Percentiles rank a stretch among this genome's conserved stretches.
Conservation (phyloP, 2,329 filamentous ascomycete species). For the Endothia cerciana region DNA sequence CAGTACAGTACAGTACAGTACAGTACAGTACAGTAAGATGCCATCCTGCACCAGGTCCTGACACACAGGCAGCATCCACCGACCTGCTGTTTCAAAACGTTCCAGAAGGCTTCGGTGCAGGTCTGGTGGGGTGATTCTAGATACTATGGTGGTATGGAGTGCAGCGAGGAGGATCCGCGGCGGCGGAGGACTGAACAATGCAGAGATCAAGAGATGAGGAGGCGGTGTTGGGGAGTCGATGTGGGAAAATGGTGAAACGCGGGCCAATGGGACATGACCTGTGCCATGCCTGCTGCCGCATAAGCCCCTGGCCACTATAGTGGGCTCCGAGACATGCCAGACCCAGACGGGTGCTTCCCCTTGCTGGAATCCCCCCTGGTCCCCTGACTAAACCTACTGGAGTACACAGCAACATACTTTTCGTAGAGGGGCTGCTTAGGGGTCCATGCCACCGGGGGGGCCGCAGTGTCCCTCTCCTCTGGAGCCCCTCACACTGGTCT, state of each 20-base stretch:
- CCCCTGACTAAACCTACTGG: conserved; percentile 5
- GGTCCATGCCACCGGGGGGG: neutral
- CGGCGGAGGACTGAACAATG: neutral
- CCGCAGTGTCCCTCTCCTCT: neutral
- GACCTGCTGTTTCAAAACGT: conserved; percentile 15
- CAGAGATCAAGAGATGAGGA: neutral
- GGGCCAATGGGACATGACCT: conserved; percentile 12
- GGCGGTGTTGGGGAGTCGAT: neutral
- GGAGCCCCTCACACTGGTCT: neutral
- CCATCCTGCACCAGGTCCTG: neutral
- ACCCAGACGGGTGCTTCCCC: conserved; percentile 5
- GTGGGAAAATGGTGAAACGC: conserved; percentile 23
- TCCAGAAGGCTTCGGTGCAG: conserved; percentile 26
- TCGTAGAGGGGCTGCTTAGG: neutral
- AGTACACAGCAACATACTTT: no score
- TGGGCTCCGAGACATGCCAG: neutral
- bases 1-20: neutral
- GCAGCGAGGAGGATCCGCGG: neutral
- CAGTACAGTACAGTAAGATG: neutral
- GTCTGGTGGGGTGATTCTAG: neutral
- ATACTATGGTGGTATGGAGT: neutral
- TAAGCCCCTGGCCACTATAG: neutral
- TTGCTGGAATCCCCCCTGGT: neutral
- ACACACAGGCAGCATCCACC: neutral
- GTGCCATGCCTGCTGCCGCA: conserved; percentile 13